These are phyloP conservation scores for Thraustochytrium striatum DNA, from an alignment of 352 stramenopile species.

Conservation along the genomic window DNA sequence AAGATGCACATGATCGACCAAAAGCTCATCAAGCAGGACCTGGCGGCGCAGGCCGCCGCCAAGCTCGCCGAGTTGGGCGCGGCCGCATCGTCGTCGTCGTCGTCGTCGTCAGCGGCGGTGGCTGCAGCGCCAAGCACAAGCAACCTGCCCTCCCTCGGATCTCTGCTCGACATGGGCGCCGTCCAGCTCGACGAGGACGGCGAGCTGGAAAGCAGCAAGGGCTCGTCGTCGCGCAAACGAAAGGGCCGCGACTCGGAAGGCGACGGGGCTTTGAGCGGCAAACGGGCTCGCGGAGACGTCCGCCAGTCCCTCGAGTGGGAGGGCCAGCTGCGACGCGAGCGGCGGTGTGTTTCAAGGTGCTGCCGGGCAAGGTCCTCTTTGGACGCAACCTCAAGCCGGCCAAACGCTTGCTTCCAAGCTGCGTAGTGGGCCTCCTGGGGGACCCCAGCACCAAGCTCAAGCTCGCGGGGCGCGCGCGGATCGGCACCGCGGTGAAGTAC, in stretches of 20 bases:
- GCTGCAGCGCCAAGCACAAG: not conserved
- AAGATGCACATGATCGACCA: conserved; percentile 8
- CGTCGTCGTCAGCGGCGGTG: no score
- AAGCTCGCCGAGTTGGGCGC: not conserved
- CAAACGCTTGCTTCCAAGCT: not conserved
- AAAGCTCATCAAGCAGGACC: not conserved
- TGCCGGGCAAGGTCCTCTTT: no score
- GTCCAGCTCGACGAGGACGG: not conserved
- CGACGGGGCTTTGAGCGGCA: no score
- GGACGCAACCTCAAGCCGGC: no score
- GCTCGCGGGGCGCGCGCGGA: not conserved
- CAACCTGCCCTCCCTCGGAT: not conserved
- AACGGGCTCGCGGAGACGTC: no score
- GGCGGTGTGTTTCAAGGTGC: no score
- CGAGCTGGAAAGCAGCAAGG: not conserved
- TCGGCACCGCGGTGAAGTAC: not conserved
- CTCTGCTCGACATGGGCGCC: not conserved
- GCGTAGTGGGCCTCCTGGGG: not conserved
- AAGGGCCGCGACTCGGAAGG: no score
- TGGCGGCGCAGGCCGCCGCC: not conserved
- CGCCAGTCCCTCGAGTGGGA: no score
- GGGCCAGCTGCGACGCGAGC: no score
- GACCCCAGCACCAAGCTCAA: not conserved
- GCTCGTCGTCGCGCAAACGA: no score
- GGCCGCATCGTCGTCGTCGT: no score